phyloP scores from a whole-genome alignment of 495 filamentous ascomycete species.

The Aspergillus affinis region DNA sequence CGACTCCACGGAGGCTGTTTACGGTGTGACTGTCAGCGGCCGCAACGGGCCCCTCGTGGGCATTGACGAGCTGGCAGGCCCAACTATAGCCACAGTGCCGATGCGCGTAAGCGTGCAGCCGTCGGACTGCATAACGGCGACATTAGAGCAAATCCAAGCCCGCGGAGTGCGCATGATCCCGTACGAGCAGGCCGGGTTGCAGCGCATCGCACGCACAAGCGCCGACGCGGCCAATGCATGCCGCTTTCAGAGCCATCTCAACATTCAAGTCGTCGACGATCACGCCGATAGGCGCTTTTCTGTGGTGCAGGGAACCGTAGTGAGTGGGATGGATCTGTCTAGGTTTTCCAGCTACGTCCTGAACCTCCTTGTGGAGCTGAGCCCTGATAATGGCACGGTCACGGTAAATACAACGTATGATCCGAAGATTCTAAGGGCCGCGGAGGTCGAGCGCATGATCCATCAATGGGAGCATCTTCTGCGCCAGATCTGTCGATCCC shows the following conservation, averaged over 20 bases:
- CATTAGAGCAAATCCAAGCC: constrained; percentile 38
- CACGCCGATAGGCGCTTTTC: background rate
- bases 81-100: constrained; percentile 47
- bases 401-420: constrained; percentile 10
- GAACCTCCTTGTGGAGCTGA: background rate
- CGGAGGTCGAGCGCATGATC: constrained; percentile 11
- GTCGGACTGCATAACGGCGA: constrained; percentile 19
- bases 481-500: constrained; percentile 8
- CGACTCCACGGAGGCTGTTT: constrained; percentile 29
- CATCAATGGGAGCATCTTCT: constrained; percentile 19
- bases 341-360: background rate
- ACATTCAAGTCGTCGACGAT: constrained; percentile 33
- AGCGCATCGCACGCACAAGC: constrained; percentile 53
- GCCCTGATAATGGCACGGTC: background rate
- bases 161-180: constrained; percentile 32
- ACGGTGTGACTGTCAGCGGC: constrained; percentile 32
- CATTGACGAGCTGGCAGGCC: constrained; percentile 33
- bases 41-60: constrained; percentile 34
- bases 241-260: constrained; percentile 50
- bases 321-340: background rate
- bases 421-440: constrained; percentile 4
- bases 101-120: constrained; percentile 39
- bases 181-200: constrained; percentile 45
- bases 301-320: background rate
- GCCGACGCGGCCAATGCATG: constrained; percentile 52